Base-by-base conservation (phyloP, 768 basidiomycete genomes). In the Russula sp. region DNA sequence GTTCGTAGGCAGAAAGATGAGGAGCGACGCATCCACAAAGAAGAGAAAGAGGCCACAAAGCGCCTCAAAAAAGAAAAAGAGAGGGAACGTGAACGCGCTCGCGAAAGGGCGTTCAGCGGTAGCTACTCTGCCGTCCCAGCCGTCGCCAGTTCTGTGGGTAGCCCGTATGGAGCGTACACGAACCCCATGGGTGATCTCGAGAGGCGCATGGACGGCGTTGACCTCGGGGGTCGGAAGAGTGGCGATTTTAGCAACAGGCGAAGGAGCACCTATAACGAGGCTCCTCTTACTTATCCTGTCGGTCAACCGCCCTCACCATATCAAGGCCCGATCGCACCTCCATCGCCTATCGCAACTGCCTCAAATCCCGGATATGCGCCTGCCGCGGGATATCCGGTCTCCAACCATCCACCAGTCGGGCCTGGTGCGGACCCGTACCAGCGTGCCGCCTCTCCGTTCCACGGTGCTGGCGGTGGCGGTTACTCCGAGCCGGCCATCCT, bases 11-110 rank as follows among this genome's bases (percentile, higher is more conserved):
- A 77, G 71, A 75, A 66, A 63, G 72, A 79, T 7, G 80, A 82
- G 50, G 79, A 82, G 16, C 74, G 75, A 62, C 80, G 81, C 39
- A 84, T 82, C 55, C 81, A 81, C 62, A 78, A 80, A 62, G 84
- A 85, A 66, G 77, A 77, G 62, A 78, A 75, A 55, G 73, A 73
- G 16, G 75, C 75, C 7, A 71, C 74, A 27, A 79, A 72, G 69
- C 75, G 77, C 31, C 70, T 76, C 56, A 78, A 79, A 32, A 75
- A 72, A 50, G 79, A 77, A 20, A 73, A 79, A 57, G 84, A 86
- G 32, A 75, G 77, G 44, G 83, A 74, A 34, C 80, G 80, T 7
- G 11, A 13, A 54, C 74, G 77, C 34, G 84, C 81, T 31, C 83
- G 85, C 50, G 86, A 85, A 65, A 77, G 78, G 47, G 85, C 67